phyloP scores from a whole-genome alignment of 805 yeast genomes.

The Ogataea glucozyma region DNA sequence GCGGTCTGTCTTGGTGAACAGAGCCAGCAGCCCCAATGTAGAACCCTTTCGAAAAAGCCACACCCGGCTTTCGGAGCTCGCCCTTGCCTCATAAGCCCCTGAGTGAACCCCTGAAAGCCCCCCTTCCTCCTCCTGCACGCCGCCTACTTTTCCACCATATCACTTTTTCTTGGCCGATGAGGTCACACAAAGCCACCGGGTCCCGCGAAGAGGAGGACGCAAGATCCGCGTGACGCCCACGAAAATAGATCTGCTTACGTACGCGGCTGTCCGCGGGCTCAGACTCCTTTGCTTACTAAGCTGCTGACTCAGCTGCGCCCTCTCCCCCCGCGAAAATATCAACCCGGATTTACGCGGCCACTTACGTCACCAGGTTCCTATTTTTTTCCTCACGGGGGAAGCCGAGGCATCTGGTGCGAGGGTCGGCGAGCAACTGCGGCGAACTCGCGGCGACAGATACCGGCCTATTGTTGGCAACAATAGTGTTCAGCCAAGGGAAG shows the following conservation, averaged over 20 bases:
- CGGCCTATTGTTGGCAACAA: slow-evolving; percentile 1
- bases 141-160: slow-evolving; percentile 4
- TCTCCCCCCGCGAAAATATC: neutral
- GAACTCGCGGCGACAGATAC: slow-evolving; percentile 4
- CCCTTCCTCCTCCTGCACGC: slow-evolving; percentile 4
- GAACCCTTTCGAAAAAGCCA: no score
- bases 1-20: no score
- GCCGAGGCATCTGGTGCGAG: slow-evolving; percentile 1
- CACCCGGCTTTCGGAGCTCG: no score
- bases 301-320: no score
- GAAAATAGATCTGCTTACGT: no score
- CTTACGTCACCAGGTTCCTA: neutral
- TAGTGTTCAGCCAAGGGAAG: no score
- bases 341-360: neutral
- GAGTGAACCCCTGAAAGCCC: slow-evolving; percentile 9
- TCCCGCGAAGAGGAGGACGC: no score
- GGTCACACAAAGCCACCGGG: neutral
- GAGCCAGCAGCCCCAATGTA: no score
- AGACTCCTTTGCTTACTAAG: no score
- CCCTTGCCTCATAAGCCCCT: slow-evolving; percentile 1
- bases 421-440: slow-evolving; percentile 8
- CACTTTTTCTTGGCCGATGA: neutral
- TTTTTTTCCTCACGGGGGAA: neutral
- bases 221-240: no score
- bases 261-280: no score